phyloP scores from a whole-genome alignment of 352 stramenopile genomes.

The Phytopythium oedochilum region DNA sequence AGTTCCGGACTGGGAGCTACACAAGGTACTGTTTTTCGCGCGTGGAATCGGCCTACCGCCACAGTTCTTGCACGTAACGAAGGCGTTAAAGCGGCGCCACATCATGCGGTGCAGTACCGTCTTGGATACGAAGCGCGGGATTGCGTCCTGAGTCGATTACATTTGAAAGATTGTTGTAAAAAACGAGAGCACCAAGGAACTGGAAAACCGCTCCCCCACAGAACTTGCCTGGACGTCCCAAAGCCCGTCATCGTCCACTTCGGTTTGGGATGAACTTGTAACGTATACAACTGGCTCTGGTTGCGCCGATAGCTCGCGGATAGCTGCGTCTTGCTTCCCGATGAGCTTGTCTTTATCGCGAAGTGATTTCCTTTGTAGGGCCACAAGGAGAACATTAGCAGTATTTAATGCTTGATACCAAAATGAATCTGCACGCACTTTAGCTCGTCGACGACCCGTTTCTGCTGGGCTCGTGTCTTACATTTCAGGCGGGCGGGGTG shows the following conservation, averaged over 20 bases:
- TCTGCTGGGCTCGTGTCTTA: constrained; percentile 42
- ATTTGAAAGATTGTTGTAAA: not conserved
- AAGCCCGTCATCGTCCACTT: constrained; percentile 67
- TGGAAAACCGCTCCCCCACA: not conserved
- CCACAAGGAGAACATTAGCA: not conserved
- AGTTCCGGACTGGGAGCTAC: not conserved
- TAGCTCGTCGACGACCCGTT: constrained; percentile 49
- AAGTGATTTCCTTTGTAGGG: constrained; percentile 19
- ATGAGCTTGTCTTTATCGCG: constrained; percentile 53
- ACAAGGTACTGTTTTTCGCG: not conserved
- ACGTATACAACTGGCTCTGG: constrained; percentile 8
- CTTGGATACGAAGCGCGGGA: constrained; percentile 59
- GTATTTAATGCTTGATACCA: too few species aligned
- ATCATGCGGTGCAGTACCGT: constrained; percentile 34
- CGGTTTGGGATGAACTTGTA: constrained; percentile 37
- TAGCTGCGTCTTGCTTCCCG: constrained; percentile 29
- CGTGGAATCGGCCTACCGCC: constrained; percentile 38
- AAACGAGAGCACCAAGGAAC: not conserved
- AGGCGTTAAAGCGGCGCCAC: constrained; percentile 70
- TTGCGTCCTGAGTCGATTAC: constrained; percentile 35
- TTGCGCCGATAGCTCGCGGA: constrained; percentile 41
- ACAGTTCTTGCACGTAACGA: constrained; percentile 67
- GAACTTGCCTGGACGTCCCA: constrained; percentile 51
- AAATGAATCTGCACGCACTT: constrained; percentile 26
- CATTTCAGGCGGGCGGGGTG: too few species aligned